Evolutionary conservation across 768 basidiomycete genomes (phyloP).

Genomic region (Trametes coccinea): DNA sequence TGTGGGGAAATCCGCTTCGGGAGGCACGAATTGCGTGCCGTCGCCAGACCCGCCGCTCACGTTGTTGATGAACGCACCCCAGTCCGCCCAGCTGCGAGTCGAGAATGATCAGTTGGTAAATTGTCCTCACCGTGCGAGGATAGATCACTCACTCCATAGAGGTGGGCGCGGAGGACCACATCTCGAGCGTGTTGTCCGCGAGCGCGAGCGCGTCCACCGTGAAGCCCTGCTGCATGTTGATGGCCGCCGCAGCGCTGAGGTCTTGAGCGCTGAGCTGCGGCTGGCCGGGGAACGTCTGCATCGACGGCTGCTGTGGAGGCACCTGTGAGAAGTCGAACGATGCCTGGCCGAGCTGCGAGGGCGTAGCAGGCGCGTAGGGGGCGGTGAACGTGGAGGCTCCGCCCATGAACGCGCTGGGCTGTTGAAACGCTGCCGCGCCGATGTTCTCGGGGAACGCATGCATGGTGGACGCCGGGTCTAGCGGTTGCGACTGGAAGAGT

Average conservation of each 20-base stretch:
- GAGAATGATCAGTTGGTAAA: not conserved
- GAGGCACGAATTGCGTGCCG: not conserved
- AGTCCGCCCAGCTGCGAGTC: constrained; percentile 37
- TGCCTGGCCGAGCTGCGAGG: too few species aligned
- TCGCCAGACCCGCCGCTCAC: constrained; percentile 30
- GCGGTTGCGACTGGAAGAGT: too few species aligned
- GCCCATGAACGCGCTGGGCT: not conserved
- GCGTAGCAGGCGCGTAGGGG: too few species aligned
- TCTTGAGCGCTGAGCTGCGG: not conserved
- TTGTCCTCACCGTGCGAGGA: too few species aligned
- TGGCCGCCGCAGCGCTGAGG: not conserved
- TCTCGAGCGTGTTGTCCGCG: constrained; percentile 48
- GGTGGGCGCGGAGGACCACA: constrained; percentile 63
- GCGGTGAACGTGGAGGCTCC: not conserved
- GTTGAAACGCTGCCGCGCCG: not conserved
- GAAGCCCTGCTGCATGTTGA: constrained; percentile 20
- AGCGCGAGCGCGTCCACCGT: constrained; percentile 5
- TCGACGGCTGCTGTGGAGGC: not conserved
- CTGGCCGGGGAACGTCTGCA: too few species aligned
- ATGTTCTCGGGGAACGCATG: too few species aligned
- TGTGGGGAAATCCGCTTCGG: too few species aligned
- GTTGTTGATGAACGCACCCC: constrained; percentile 40
- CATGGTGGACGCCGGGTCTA: too few species aligned
- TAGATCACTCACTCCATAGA: constrained; percentile 52
- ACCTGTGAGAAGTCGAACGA: not conserved